Evolutionary conservation across 257 asterid genomes (phyloP).

Genomic region (Datura wrightii): DNA sequence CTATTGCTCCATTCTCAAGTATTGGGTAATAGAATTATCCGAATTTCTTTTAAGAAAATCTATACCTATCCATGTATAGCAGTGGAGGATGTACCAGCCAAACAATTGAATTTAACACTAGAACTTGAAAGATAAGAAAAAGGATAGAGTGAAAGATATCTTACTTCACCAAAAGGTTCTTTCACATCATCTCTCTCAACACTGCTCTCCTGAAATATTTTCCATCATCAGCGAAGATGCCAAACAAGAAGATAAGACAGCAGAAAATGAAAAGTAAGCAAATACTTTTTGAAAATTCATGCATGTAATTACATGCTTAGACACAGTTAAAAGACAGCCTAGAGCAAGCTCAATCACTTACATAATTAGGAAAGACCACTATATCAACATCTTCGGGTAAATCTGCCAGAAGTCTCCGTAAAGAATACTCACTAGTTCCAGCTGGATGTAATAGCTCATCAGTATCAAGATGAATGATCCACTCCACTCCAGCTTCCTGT

Average conservation of each 20-base stretch:
- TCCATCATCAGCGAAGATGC: slow-evolving; percentile 14
- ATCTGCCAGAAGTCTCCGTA: slow-evolving; percentile 43
- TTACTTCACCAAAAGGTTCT: slow-evolving; percentile 63
- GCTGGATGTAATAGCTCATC: slow-evolving; percentile 61
- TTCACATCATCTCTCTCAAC: slow-evolving; percentile 55
- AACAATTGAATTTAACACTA: neutral
- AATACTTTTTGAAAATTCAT: neutral
- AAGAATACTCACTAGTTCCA: slow-evolving; percentile 50
- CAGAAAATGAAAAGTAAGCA: slow-evolving; percentile 17
- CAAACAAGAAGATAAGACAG: neutral
- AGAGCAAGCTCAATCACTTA: slow-evolving; percentile 38
- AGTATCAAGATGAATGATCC: slow-evolving; percentile 65
- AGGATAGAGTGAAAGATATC: neutral
- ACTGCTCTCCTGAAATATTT: slow-evolving; percentile 53
- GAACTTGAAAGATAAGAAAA: slow-evolving; percentile 14
- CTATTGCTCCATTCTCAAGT: neutral
- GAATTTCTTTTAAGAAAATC: neutral
- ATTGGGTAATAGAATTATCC: neutral
- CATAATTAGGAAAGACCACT: slow-evolving; percentile 54
- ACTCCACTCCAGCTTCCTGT: slow-evolving; percentile 62
- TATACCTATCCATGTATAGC: neutral
- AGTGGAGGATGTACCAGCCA: neutral
- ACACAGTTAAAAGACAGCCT: neutral
- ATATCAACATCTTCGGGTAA: slow-evolving; percentile 50
- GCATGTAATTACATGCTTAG: neutral